These are phyloP conservation scores for Chlorella variabilis DNA, from an alignment of 163 green algal genomes.

Conservation along the genomic window DNA sequence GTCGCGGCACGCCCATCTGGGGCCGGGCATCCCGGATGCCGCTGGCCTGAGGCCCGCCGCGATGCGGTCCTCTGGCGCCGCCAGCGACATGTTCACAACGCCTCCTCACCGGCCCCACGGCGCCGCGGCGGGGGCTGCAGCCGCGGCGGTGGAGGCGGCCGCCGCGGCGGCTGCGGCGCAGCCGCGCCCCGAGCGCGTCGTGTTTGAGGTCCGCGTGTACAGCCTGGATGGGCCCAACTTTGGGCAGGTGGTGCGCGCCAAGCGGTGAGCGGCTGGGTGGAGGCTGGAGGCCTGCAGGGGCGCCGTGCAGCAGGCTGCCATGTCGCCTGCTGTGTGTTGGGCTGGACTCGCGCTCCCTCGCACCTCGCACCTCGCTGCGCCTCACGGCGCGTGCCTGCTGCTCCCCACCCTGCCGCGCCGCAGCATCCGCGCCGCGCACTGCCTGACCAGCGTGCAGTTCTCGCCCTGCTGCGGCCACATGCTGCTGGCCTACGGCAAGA, in stretches of 20 bases:
- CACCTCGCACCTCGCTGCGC: no score
- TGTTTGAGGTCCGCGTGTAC: conserved; percentile 93
- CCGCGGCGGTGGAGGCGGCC: neutral
- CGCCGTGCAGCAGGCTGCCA: no score
- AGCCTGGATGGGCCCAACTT: conserved; percentile 75
- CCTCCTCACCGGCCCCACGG: neutral
- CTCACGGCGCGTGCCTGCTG: no score
- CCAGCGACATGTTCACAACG: neutral
- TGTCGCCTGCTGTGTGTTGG: no score
- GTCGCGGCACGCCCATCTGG: neutral
- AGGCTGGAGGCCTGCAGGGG: no score
- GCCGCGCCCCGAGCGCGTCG: conserved; percentile 33
- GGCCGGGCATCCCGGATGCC: neutral
- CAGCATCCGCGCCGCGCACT: conserved; percentile 83
- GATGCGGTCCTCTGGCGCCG: neutral
- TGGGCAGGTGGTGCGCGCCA: conserved; percentile 77
- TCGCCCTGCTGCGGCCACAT: conserved; percentile 86
- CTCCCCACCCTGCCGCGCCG: no score
- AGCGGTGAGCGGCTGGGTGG: conserved; percentile 35
- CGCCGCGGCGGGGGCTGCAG: neutral
- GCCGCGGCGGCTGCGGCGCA: neutral
- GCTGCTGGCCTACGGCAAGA: conserved; percentile 91
- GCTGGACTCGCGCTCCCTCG: no score
- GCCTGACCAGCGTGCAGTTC: conserved; percentile 94
- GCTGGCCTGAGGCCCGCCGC: neutral